Conservation (phyloP, 2,329 filamentous ascomycete genomes). For the Aspergillus neoniger region DNA sequence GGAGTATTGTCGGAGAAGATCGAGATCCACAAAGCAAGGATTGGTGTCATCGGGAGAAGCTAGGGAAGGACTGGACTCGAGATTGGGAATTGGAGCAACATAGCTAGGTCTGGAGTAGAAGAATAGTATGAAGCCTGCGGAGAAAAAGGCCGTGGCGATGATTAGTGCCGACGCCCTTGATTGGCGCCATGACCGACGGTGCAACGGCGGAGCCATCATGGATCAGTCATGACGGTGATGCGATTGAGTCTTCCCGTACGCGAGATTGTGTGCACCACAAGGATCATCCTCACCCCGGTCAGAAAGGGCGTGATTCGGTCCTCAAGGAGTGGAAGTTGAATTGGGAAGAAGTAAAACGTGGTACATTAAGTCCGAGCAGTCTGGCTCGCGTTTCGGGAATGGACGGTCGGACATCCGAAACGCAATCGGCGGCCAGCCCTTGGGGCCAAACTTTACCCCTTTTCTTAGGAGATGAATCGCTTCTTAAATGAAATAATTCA, state of each 20-base stretch:
- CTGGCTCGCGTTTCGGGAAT: not conserved
- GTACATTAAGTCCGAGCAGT: not conserved
- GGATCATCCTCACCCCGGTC: not conserved
- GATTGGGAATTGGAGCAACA: not conserved
- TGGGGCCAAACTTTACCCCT: not conserved
- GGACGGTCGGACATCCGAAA: constrained; percentile 1
- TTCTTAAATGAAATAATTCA: not conserved
- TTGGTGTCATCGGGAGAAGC: constrained; percentile 2
- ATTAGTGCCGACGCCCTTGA: not conserved
- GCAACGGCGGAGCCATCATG: constrained; percentile 1
- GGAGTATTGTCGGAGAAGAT: constrained; percentile 20
- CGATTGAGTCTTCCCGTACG: not conserved
- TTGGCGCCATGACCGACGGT: not conserved
- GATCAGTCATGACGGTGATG: constrained; percentile 3
- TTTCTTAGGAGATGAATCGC: not conserved
- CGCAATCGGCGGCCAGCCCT: not conserved
- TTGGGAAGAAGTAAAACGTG: not conserved
- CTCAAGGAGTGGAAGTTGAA: not conserved
- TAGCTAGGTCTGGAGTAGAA: constrained; percentile 1
- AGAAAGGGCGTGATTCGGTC: not conserved
- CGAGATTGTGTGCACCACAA: not conserved
- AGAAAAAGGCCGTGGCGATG: constrained; percentile 5
- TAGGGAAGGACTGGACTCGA: not conserved
- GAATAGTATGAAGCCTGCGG: constrained; percentile 5
- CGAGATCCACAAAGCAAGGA: constrained; percentile 21